phyloP scores from a whole-genome alignment of 805 yeast genomes.

The Teunomyces kruisii region DNA sequence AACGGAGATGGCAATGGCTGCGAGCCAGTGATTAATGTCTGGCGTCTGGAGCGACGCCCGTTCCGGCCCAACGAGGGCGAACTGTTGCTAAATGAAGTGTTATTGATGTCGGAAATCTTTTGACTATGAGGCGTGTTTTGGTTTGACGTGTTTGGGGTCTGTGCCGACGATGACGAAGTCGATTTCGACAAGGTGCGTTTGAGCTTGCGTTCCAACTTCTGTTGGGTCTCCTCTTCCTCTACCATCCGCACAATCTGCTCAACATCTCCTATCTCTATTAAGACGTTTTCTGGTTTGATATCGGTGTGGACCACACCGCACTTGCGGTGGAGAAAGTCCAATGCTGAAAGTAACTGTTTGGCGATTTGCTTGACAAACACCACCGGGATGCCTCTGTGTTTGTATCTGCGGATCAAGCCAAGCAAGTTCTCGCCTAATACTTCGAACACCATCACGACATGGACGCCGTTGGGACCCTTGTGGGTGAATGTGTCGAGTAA shows the following conservation, averaged over 20 bases:
- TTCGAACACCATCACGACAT: constrained; percentile 96
- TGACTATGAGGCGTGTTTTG: neutral
- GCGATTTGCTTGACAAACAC: constrained; percentile 78
- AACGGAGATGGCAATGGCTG: constrained; percentile 92
- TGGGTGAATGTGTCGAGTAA: constrained; percentile 84
- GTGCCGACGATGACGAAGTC: constrained; percentile 9
- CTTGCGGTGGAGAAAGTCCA: constrained; percentile 69
- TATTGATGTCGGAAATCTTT: neutral
- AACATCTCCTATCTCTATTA: constrained; percentile 81
- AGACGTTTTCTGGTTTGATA: constrained; percentile 70
- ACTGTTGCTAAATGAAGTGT: constrained; percentile 10
- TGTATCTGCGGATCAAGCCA: constrained; percentile 76
- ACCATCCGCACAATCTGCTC: constrained; percentile 72
- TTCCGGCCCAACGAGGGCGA: constrained; percentile 43
- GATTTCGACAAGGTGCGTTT: constrained; percentile 25
- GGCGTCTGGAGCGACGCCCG: constrained; percentile 61
- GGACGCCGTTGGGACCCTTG: constrained; percentile 87
- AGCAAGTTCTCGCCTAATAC: constrained; percentile 91
- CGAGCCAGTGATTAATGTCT: constrained; percentile 81
- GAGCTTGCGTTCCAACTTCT: constrained; percentile 41
- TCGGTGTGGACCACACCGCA: constrained; percentile 78
- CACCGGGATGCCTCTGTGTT: constrained; percentile 77
- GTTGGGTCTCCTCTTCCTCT: constrained; percentile 56
- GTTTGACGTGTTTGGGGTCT: constrained; percentile 1
- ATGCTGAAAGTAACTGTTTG: constrained; percentile 69